Evolutionary conservation across 345 rosid genomes (phyloP), one percentile per base, ranked within the genome.

Genomic region (Nasturtium officinale): DNA sequence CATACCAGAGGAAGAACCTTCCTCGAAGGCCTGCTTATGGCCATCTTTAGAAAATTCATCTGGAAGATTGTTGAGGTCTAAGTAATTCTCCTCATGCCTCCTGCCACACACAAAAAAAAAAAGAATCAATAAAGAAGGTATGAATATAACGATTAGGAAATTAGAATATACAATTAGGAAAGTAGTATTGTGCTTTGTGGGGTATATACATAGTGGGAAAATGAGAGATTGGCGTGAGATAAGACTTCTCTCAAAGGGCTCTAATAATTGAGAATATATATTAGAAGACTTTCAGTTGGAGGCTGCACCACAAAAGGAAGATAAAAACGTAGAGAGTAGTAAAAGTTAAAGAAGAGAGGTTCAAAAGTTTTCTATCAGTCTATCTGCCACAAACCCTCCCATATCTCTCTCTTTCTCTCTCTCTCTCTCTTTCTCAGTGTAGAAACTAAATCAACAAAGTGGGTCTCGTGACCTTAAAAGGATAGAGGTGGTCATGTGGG

Each of bases 61-160:
- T 4, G 99, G 99, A 55, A 95, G 83, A 84, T 92, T 92, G 89
- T 95, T 95, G 86, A 95, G 99, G 83, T 95, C 99, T 71, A 95
- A 76, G 7, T 92, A 88, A 75, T 83, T 95, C 65, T 63, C 82
- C 70, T 86, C 92, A 1, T 89, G 80, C 82, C 96, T 87, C 92
- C 98, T 92, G 85, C 79, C 76, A 79, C 62, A n/a, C n/a, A n/a
- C n/a, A n/a, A n/a, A n/a, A n/a, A 23, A 23, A 35, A 45, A 5
- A 42, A 11, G 2, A 10, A 9, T n/a, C 58, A 66, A 54, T 5
- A 29, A 37, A 58, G 11, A 57, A 61, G 61, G 11, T 6, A 64
- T 61, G 29, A 78, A 18, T 21, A 37, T 13, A 76, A 59, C 70
- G 42, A 52, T 30, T 64, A 37, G 23, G 78, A 80, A 64, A 29